These are phyloP conservation scores for Tuber indicum DNA, from an alignment of 495 filamentous ascomycete species.

Conservation along the genomic window DNA sequence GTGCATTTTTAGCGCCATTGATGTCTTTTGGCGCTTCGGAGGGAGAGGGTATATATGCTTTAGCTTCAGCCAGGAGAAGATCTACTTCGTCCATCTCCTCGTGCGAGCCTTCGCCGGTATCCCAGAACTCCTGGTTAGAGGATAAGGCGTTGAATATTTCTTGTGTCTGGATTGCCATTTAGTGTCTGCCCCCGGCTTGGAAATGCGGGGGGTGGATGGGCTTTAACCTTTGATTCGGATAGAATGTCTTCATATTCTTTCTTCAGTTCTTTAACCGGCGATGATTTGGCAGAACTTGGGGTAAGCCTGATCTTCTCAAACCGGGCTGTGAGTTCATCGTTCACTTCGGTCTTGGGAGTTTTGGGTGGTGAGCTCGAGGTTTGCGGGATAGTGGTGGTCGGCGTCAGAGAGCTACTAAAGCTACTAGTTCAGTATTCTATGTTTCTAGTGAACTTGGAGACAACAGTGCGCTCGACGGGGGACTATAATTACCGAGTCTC, in stretches of 20 bases:
- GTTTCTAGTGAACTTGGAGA: constrained; percentile 7
- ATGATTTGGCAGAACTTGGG: neutral
- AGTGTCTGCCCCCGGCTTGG: neutral
- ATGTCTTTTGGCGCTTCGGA: neutral
- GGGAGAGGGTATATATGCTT: neutral
- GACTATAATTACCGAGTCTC: constrained; percentile 14
- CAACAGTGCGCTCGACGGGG: neutral
- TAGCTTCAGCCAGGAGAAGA: constrained; percentile 25
- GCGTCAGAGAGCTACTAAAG: neutral
- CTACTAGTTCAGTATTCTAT: neutral
- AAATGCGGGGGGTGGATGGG: neutral
- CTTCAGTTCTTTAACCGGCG: neutral
- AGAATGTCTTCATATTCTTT: constrained; percentile 2
- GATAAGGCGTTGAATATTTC: constrained; percentile 22
- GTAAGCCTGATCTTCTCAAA: constrained; percentile 19
- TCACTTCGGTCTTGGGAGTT: neutral
- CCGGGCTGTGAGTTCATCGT: constrained; percentile 24
- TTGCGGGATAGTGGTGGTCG: neutral
- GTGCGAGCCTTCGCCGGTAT: neutral
- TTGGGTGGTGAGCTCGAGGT: neutral
- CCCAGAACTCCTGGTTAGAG: constrained; percentile 8
- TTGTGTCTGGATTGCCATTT: neutral
- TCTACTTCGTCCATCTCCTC: constrained; percentile 17
- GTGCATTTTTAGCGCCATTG: neutral
- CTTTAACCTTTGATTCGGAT: constrained; percentile 3